Evolutionary conservation across 768 basidiomycete species (phyloP).

Genomic region (Leccinum imitatum): DNA sequence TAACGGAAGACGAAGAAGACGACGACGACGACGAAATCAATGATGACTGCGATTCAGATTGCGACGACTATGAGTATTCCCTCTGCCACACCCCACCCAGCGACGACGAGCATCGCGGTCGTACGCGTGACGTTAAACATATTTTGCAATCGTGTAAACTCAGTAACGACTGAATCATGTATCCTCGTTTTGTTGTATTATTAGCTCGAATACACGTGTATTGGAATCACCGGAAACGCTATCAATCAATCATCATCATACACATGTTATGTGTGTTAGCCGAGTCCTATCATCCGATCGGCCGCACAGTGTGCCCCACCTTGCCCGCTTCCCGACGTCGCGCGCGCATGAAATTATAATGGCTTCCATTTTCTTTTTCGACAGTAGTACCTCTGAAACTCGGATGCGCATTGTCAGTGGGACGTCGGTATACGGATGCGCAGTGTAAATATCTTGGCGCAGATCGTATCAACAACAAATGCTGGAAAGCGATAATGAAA

Average conservation of each 20-base stretch:
- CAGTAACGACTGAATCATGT: too few relatives aligned
- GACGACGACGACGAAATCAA: conserved; percentile 28
- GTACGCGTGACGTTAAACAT: background rate
- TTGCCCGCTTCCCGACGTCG: background rate
- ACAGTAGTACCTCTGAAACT: background rate
- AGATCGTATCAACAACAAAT: background rate
- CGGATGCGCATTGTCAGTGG: background rate
- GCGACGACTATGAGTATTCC: conserved; percentile 23
- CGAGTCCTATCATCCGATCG: background rate
- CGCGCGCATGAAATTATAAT: background rate
- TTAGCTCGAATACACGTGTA: too few relatives aligned
- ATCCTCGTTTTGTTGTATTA: too few relatives aligned
- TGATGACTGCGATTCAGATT: conserved; percentile 31
- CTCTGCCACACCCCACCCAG: conserved; percentile 37
- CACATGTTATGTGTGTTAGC: background rate
- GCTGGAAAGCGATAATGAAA: background rate
- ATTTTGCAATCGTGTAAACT: background rate
- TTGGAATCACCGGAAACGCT: too few relatives aligned
- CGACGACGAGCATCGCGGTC: conserved; percentile 29
- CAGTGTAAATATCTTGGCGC: background rate
- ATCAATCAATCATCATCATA: too few relatives aligned
- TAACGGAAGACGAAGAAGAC: conserved; percentile 24
- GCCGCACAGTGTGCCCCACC: too few relatives aligned
- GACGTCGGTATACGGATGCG: background rate
- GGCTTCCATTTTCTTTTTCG: background rate